Base-by-base conservation (phyloP, 257 asterid genomes). In the Forsythia suspensa region DNA sequence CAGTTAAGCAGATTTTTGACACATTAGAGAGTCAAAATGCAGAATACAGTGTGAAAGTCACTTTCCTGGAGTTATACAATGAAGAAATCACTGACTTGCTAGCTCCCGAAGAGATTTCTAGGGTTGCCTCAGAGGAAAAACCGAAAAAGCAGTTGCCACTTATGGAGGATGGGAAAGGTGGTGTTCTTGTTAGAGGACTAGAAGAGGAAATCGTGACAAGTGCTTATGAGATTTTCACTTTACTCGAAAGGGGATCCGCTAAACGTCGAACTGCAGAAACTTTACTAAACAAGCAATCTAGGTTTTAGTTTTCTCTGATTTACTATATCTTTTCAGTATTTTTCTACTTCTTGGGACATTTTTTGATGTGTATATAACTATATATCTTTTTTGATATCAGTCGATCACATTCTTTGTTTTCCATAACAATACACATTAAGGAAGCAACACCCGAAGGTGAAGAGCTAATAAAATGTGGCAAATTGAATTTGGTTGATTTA, bases 131-230 rank as follows among this genome's bases (percentile, higher is more conserved):
- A 73, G 98, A 94, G 67, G 98, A 94, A 21, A 94, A 91, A 80
- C 97, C 89, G 90, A 94, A 89, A 89, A 94, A 89, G 78, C 94
- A 86, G 79, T 82, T 94, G 80, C 96, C 97, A 55, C 92, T 94
- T 21, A 92, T 94, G 96, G 97, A 94, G 83, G 98, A 94, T 81
- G 97, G 97, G n/a, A 94, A 92, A 82, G 97, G 97, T 16, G 98
- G 97, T 44, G 98, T 92, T 79, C 92, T 94, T 77, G 96, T 94
- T 15, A 89, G 96, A 83, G 98, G 98, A 13, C 87, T 94, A 1
- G 98, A 94, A 77, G 97, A 94, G 81, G 97, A 94, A 81, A 94
- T 94, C 42, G 97, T 92, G 39, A 82, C 95, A 8, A 90, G 87
- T 83, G 94, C 96, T n/a, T 85, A 79, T 71, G 97, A 92, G 82